Conservation (phyloP, 106 monocot species). For the Dactylorhiza incarnata region DNA sequence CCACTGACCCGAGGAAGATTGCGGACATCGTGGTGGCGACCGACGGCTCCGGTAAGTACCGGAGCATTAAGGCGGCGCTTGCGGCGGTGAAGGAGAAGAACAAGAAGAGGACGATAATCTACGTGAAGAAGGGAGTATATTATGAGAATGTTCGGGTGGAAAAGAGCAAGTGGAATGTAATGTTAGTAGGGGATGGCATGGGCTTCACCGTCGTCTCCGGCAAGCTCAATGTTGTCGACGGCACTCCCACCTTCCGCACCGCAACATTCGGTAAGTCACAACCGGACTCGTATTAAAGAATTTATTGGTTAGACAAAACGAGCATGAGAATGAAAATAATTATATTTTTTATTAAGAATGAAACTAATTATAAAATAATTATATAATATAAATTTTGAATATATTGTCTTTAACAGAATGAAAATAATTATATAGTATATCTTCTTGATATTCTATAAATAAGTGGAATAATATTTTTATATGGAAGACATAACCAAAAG, state of each 20-base stretch:
- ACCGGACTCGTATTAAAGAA: too few species aligned
- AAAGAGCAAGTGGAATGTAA: slow-evolving; percentile 28
- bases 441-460: too few species aligned
- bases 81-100: slow-evolving; percentile 14
- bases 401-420: too few species aligned
- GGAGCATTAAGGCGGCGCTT: slow-evolving; percentile 22
- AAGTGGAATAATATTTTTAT: too few species aligned
- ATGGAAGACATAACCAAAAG: too few species aligned
- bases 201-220: slow-evolving; percentile 25
- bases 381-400: too few species aligned
- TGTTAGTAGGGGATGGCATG: slow-evolving; percentile 35
- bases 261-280: slow-evolving; percentile 32
- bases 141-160: slow-evolving; percentile 26
- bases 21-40: slow-evolving; percentile 20
- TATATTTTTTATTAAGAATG: too few species aligned
- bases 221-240: slow-evolving; percentile 14
- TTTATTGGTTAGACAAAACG: too few species aligned
- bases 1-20: background rate
- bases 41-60: slow-evolving; percentile 24
- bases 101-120: slow-evolving; percentile 22
- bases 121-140: slow-evolving; percentile 32
- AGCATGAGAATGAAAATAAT: too few species aligned
- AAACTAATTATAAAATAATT: too few species aligned
- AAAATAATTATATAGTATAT: too few species aligned
- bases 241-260: slow-evolving; percentile 24